Evolutionary conservation across 2,329 filamentous ascomycete species (phyloP), one percentile per base, ranked within the genome.

Genomic region (Pseudogymnoascus pannorum): DNA sequence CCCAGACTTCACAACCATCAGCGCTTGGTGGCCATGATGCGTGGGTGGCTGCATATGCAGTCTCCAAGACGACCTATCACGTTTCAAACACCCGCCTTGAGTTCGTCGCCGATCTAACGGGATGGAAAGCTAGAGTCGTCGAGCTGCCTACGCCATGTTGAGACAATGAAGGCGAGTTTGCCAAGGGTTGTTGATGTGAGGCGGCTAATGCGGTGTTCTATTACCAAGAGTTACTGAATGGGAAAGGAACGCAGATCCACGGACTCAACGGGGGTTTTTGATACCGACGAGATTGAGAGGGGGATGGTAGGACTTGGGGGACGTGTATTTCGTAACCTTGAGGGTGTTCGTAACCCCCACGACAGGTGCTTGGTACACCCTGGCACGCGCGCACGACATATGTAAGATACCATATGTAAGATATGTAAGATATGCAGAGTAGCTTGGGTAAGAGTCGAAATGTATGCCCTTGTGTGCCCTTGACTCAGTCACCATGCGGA

Each of bases 41-140:
- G 48, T 54, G 48, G 48, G 48, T 54, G 48, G 48, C 48, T 54
- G 48, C 48, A 54, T 54, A 54, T 54, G 48, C n/a, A 18, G 48
- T 54, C 48, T 54, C n/a, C 9, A 31, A 9, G 8, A 54, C 26
- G 48, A 16, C 48, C 48, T 54, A 54, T 54, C 48, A 54, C 48
- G 48, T 54, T 54, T 54, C 48, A 12, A 31, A 54, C 48, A 26
- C 48, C 48, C 48, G 4, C 4, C 4, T 18, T 54, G 48, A 54
- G 44, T 24, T 16, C 8, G 48, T 4, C n/a, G 24, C 29, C n/a
- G 24, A 12, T 9, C 24, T 31, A 54, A 54, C 48, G n/a, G n/a
- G 9, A 54, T 54, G 4, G 48, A 18, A 9, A 31, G 4, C 24
- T 29, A 29, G 26, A 9, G 24, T 54, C 8, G 26, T 12, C 12